A percentile compares a stretch with the other conserved stretches of the same genome.
phyloP scores from a whole-genome alignment of 1,139 yeast species.

The Debaryomyces fabryi region DNA sequence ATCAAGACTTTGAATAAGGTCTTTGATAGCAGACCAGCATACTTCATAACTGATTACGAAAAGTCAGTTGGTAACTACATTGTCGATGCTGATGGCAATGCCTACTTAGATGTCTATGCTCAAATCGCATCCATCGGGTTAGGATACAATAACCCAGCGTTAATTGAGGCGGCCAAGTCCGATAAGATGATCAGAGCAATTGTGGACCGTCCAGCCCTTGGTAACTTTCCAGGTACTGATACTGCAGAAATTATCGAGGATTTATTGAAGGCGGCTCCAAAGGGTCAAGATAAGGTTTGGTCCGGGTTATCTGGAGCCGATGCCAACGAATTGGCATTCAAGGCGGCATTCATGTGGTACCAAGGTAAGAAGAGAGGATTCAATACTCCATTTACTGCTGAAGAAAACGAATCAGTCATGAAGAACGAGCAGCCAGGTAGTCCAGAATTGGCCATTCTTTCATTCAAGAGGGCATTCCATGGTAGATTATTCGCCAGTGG shows the following conservation, averaged over 20 bases:
- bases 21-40: conserved; percentile 67
- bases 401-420: conserved; percentile 67
- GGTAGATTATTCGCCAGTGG: conserved; percentile 82
- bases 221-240: conserved; percentile 72
- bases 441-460: conserved; percentile 71
- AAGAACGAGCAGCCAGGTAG: conserved; percentile 71
- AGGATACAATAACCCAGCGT: conserved; percentile 78
- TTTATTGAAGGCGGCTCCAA: conserved; percentile 67
- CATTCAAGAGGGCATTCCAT: conserved; percentile 77
- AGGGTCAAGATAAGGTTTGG: conserved; percentile 70
- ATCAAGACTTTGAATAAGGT: conserved; percentile 53
- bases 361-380: conserved; percentile 62
- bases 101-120: conserved; percentile 68
- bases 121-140: conserved; percentile 79
- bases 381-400: conserved; percentile 51
- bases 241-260: conserved; percentile 58
- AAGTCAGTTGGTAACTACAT: conserved; percentile 73
- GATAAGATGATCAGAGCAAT: conserved; percentile 68
- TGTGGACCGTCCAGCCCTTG: conserved; percentile 77
- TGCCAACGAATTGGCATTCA: conserved; percentile 83
- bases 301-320: conserved; percentile 81
- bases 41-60: conserved; percentile 69
- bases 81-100: conserved; percentile 72
- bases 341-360: conserved; percentile 81
- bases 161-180: conserved; percentile 61